Evolutionary conservation across 306 rosid species (phyloP).

Genomic region (Quercus engelmannii): DNA sequence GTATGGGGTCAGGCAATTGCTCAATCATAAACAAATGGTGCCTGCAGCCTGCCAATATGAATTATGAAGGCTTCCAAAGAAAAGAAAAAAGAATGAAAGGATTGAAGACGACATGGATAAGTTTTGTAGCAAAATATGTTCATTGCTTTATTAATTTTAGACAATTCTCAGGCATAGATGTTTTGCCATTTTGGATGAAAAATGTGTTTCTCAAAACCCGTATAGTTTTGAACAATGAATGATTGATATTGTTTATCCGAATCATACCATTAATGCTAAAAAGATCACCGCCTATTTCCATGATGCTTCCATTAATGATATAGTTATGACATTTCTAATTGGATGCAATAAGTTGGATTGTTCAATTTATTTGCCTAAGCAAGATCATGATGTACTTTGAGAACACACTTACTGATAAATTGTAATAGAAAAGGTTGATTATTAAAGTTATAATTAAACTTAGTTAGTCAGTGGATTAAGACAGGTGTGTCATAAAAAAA

Average conservation of each 20-base stretch:
- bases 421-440: background rate
- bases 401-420: background rate
- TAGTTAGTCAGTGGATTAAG: background rate
- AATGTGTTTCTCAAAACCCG: too few relatives aligned
- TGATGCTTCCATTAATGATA: background rate
- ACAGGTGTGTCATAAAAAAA: background rate
- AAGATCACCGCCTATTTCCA: background rate
- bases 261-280: too few relatives aligned
- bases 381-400: background rate
- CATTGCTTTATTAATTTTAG: background rate
- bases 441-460: background rate
- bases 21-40: slow-evolving; percentile 13
- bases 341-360: background rate
- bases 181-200: too few relatives aligned
- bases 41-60: slow-evolving; percentile 25
- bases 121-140: background rate
- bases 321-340: background rate
- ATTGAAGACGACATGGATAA: slow-evolving; percentile 31
- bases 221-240: too few relatives aligned
- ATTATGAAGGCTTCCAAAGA: slow-evolving; percentile 20
- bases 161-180: background rate
- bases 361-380: background rate
- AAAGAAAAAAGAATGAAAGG: slow-evolving; percentile 17
- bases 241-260: too few relatives aligned
- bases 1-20: slow-evolving; percentile 31